Percentiles rank a stretch among this genome's conserved stretches.
Evolutionary conservation across 371 early-diverging fungal genomes (phyloP).

Genomic region (Entomophthora muscae): DNA sequence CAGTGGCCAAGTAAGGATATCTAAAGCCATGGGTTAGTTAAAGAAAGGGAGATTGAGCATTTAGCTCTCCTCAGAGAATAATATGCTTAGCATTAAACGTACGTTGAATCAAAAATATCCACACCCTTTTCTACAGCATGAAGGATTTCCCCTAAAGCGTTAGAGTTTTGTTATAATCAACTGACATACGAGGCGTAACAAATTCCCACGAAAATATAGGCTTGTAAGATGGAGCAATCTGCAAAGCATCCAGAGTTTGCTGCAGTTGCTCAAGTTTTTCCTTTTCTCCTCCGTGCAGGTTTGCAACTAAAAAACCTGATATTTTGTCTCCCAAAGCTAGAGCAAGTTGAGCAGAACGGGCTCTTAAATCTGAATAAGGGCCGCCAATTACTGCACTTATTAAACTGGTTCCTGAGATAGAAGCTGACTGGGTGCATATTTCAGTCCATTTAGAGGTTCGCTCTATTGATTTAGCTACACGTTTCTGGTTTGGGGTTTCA

Average conservation of each 20-base stretch:
- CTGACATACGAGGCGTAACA: neutral
- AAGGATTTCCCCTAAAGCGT: neutral
- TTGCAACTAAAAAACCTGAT: neutral
- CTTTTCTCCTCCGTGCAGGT: neutral
- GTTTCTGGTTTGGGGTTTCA: neutral
- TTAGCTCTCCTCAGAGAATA: too few species aligned
- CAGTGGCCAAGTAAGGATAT: neutral
- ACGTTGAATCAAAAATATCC: constrained; percentile 5
- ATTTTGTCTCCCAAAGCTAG: neutral
- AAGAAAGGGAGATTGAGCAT: too few species aligned
- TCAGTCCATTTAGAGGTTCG: neutral
- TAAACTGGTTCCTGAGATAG: neutral
- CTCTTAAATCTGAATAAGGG: neutral
- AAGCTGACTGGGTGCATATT: neutral
- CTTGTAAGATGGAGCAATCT: neutral
- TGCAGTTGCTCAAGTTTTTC: neutral
- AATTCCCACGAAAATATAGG: constrained; percentile 4
- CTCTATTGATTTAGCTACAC: neutral
- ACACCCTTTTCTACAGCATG: neutral
- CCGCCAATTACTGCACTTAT: constrained; percentile 1
- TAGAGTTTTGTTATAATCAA: neutral
- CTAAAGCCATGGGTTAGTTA: too few species aligned
- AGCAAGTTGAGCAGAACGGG: neutral
- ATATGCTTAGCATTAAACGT: too few species aligned
- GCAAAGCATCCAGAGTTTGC: neutral